Conservation (phyloP, 208 protist species). For the Leishmania major region DNA sequence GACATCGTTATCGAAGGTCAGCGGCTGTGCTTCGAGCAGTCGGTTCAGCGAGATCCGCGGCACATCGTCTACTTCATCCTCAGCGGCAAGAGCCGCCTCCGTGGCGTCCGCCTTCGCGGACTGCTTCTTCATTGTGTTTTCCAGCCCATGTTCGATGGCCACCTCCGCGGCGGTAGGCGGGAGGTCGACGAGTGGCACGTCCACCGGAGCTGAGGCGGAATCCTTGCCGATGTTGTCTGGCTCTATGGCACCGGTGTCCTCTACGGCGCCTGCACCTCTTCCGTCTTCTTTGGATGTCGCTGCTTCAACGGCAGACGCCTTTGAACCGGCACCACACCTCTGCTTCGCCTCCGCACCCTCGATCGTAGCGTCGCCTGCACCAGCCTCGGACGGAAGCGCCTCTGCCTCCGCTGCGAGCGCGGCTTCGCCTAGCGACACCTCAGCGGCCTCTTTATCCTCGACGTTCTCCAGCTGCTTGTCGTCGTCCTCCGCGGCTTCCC, state of each 20-base stretch:
- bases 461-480: neutral
- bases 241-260: neutral
- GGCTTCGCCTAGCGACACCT: neutral
- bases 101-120: neutral
- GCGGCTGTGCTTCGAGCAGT: conserved; percentile 20
- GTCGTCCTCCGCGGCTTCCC: neutral
- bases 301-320: neutral
- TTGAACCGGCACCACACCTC: neutral
- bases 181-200: conserved; percentile 16
- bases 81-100: neutral
- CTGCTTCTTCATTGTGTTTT: conserved; percentile 6
- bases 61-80: neutral
- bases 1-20: conserved; percentile 33
- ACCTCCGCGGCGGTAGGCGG: conserved; percentile 27
- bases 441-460: neutral
- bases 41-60: conserved; percentile 20
- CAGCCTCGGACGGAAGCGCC: neutral
- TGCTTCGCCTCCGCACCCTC: neutral
- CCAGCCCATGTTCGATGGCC: conserved; percentile 18
- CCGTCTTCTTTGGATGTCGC: neutral
- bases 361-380: neutral
- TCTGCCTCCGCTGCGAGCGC: neutral
- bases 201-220: neutral
- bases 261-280: neutral
- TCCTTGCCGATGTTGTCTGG: neutral